A percentile compares a stretch with the other conserved stretches of the same genome.
Conservation (phyloP, 495 filamentous ascomycete genomes). For the Talaromyces nanjingensis region DNA sequence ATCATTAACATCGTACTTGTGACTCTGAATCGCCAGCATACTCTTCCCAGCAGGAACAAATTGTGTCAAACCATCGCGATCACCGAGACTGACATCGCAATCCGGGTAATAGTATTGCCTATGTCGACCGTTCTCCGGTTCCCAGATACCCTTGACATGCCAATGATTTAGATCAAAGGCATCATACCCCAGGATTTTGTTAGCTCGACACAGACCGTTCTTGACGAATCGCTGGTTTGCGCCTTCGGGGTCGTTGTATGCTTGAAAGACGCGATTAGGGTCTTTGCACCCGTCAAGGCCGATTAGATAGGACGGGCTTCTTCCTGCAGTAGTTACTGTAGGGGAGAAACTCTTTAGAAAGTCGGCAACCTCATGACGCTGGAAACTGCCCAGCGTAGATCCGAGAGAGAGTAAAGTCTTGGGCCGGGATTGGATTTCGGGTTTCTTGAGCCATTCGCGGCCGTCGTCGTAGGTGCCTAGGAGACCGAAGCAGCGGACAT, state of each 20-base stretch:
- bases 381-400: conserved; percentile 50
- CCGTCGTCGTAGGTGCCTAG: conserved; percentile 77
- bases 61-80: not conserved
- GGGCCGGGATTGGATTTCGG: conserved; percentile 42
- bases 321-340: conserved; percentile 21
- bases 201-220: conserved; percentile 65
- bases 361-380: conserved; percentile 1
- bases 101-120: not conserved
- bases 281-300: conserved; percentile 66
- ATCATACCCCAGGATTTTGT: conserved; percentile 51
- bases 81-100: not conserved
- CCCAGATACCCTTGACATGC: conserved; percentile 21
- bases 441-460: conserved; percentile 58
- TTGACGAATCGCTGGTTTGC: conserved; percentile 59
- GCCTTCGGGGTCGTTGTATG: conserved; percentile 65
- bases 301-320: conserved; percentile 53
- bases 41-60: not conserved
- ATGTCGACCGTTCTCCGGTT: not conserved
- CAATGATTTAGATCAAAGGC: conserved; percentile 58
- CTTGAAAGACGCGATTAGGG: conserved; percentile 54
- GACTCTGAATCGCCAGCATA: not conserved
- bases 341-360: conserved; percentile 9
- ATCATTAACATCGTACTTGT: conserved; percentile 3
- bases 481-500: conserved; percentile 63
- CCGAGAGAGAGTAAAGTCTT: conserved; percentile 68